phyloP scores from a whole-genome alignment of 495 filamentous ascomycete species.

The Viridothelium virens region DNA sequence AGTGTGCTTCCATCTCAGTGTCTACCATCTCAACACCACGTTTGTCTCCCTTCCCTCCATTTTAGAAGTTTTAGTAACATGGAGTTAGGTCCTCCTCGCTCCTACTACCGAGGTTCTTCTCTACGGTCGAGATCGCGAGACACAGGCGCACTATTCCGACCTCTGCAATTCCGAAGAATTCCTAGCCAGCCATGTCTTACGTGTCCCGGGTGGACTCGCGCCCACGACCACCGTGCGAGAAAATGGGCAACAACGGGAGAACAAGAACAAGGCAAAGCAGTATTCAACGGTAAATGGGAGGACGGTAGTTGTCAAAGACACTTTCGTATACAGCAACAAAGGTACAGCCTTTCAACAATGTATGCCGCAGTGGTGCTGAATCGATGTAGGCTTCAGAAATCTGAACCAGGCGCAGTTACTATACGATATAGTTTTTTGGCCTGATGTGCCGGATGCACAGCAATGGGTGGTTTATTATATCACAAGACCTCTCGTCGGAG shows the following conservation, averaged over 20 bases:
- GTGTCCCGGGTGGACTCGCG: conserved; percentile 56
- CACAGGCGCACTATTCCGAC: conserved; percentile 66
- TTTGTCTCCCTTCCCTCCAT: conserved; percentile 34
- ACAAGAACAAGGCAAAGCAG: conserved; percentile 84
- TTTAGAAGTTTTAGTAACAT: not conserved
- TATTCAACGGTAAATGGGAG: conserved; percentile 87
- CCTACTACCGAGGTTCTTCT: conserved; percentile 86
- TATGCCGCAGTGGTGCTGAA: not conserved
- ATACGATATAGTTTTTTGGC: conserved; percentile 79
- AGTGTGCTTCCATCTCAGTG: conserved; percentile 90
- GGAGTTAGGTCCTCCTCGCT: conserved; percentile 70
- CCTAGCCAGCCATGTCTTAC: conserved; percentile 90
- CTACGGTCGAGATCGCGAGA: conserved; percentile 82
- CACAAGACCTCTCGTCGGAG: conserved; percentile 80
- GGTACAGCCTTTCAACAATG: conserved; percentile 44
- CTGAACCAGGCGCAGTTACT: conserved; percentile 85
- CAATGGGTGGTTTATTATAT: conserved; percentile 98
- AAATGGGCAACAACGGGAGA: conserved; percentile 72
- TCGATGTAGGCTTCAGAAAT: conserved; percentile 70
- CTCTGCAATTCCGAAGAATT: conserved; percentile 87
- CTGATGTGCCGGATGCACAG: conserved; percentile 69
- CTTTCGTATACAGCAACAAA: conserved; percentile 90
- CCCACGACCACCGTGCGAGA: conserved; percentile 55
- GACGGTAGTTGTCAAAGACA: conserved; percentile 91
- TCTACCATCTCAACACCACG: conserved; percentile 82